Conservation (phyloP, 129 eudicot species). For the Pseudognaphalium luteoalbum region DNA sequence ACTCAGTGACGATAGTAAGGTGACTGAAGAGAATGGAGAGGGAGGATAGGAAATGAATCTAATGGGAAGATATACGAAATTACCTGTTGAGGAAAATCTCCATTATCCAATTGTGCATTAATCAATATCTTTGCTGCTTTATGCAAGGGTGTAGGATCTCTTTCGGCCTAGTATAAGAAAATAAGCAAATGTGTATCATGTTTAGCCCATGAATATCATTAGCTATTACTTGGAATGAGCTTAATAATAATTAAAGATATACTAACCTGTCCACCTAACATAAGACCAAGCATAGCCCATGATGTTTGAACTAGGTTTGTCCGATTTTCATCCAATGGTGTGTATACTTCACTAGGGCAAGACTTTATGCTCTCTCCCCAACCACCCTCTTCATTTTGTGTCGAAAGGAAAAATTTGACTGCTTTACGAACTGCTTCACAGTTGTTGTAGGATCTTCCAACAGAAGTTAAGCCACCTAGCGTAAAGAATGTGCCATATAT, state of each 20-base stretch:
- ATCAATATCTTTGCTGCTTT: constrained; percentile 45
- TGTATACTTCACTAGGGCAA: constrained; percentile 56
- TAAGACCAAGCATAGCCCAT: constrained; percentile 51
- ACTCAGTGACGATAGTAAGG: too few species aligned
- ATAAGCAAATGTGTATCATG: not conserved
- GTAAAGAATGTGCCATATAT: constrained; percentile 50
- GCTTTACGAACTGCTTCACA: constrained; percentile 47
- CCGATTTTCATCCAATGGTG: constrained; percentile 36
- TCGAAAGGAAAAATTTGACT: constrained; percentile 33
- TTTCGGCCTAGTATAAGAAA: constrained; percentile 28
- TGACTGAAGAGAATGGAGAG: not conserved
- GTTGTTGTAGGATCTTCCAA: constrained; percentile 48
- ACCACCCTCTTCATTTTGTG: constrained; percentile 59
- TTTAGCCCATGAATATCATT: not conserved
- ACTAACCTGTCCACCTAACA: constrained; percentile 44
- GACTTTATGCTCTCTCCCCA: constrained; percentile 70
- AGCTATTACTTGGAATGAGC: not conserved
- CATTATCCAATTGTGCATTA: constrained; percentile 41
- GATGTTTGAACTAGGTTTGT: constrained; percentile 43
- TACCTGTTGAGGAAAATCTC: constrained; percentile 55
- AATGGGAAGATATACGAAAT: not conserved
- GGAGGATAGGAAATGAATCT: not conserved
- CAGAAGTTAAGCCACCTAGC: constrained; percentile 45
- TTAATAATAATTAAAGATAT: not conserved
- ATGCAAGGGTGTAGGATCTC: constrained; percentile 46